phyloP scores from a whole-genome alignment of 139 green algal genomes.

The Haematococcus lacustris region DNA sequence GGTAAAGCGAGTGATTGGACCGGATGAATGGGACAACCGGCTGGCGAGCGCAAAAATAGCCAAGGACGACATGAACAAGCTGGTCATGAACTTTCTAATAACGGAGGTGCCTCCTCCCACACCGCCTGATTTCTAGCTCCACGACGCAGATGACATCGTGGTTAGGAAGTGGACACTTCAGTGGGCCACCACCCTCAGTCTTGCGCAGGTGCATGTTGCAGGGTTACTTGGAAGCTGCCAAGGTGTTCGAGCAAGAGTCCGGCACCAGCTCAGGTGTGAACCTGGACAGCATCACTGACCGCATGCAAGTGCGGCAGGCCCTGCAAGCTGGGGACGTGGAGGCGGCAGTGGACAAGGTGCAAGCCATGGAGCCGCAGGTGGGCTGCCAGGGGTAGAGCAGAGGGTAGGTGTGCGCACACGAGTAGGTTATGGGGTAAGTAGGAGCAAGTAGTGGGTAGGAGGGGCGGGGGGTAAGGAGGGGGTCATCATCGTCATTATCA shows the following conservation, averaged over 20 bases:
- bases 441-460: too few species aligned
- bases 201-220: too few species aligned
- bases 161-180: too few species aligned
- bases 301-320: slow-evolving; percentile 82
- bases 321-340: slow-evolving; percentile 76
- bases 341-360: slow-evolving; percentile 79
- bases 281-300: slow-evolving; percentile 70
- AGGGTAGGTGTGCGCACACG: too few species aligned
- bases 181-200: too few species aligned
- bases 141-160: too few species aligned
- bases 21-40: slow-evolving; percentile 62
- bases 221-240: slow-evolving; percentile 89
- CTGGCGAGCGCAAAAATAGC: slow-evolving; percentile 56
- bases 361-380: slow-evolving; percentile 86
- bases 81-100: slow-evolving; percentile 96
- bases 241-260: slow-evolving; percentile 76
- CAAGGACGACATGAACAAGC: slow-evolving; percentile 87
- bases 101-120: slow-evolving; percentile 88
- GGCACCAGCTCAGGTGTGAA: slow-evolving; percentile 68
- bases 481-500: too few species aligned
- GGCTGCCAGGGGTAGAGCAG: too few species aligned
- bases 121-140: too few species aligned
- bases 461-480: too few species aligned
- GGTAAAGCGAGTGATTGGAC: too few species aligned
- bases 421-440: too few species aligned